Base-by-base conservation (phyloP, 148 eudicot species). In the Rheum nobile region DNA sequence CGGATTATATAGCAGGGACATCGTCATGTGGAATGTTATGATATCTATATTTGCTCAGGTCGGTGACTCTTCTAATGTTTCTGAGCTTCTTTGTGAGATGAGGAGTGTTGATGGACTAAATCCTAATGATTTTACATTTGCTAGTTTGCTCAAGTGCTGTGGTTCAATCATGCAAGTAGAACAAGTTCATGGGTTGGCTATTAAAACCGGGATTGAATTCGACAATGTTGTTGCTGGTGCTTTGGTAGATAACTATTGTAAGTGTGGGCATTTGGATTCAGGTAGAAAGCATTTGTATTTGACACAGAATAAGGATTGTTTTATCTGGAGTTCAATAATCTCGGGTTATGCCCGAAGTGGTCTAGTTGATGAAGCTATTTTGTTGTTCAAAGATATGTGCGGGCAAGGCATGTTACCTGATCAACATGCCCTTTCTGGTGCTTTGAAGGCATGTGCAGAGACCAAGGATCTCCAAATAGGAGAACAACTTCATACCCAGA, bases 381-480 rank as follows among this genome's bases (percentile, higher is more conserved):
- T 35, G 57, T 39, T 59, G 70, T 74, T 74, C 41, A 59, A 29
- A 28, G 34, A 74, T 59, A 74, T 74, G 76, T 59, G 76, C 59
- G 19, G 69, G 68, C 76, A 74, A 22, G 76, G 76, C 70, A 74
- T 74, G 37, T n/a, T n/a, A n/a, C n/a, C n/a, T n/a, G n/a, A n/a
- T n/a, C n/a, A n/a, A n/a, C n/a, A n/a, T n/a, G n/a, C 76, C 29
- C 29, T 74, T 37, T 39, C 76, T 1, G 61, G 76, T 55, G 48
- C 52, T 37, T 39, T 74, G 44, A 57, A 57, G 61, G 76, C 52
- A 39, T 55, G 76, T 74, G 52, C 14, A 41, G 70, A 57, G 8
- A 26, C 42, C 17, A 12, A 19, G 59, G 69, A 74, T 43, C 14
- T 38, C 22, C 38, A 28, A 10, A 38, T 47, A n/a, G 76, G 76